Conservation (phyloP, 768 basidiomycete species). For the Mycena alexandri region DNA sequence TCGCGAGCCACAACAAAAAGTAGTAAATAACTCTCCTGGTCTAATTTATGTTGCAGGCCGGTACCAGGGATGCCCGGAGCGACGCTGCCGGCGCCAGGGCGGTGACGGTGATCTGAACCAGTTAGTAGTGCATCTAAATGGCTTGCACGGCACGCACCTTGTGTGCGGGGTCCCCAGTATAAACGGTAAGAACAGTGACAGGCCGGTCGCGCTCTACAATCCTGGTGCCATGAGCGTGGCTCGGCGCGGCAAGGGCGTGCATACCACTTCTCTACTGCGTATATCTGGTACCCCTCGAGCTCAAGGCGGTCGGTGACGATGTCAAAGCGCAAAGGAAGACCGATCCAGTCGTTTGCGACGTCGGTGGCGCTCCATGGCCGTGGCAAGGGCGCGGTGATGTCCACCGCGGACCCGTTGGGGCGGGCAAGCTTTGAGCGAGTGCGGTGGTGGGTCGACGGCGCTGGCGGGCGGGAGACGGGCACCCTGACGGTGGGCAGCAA, state of each 20-base stretch:
- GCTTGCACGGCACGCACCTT: conserved; percentile 52
- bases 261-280: conserved; percentile 89
- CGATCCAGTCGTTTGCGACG: conserved; percentile 55
- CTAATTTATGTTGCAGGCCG: no score
- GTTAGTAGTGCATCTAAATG: conserved; percentile 14
- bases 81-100: conserved; percentile 61
- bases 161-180: conserved; percentile 81
- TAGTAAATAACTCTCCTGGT: no score
- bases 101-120: conserved; percentile 68
- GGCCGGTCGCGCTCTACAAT: conserved; percentile 75
- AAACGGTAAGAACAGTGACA: conserved; percentile 75
- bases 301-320: conserved; percentile 62
- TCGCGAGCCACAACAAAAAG: no score
- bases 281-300: conserved; percentile 80
- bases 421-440: conserved; percentile 36
- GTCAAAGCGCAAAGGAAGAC: conserved; percentile 60
- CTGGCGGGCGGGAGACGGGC: conserved; percentile 26
- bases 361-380: conserved; percentile 31
- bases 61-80: no score
- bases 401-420: conserved; percentile 42
- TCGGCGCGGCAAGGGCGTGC: conserved; percentile 23
- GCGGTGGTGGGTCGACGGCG: conserved; percentile 34
- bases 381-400: conserved; percentile 35
- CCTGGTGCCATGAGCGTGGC: conserved; percentile 52
- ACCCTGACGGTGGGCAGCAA: conserved; percentile 31